phyloP scores from a whole-genome alignment of 1,284 basidiomycete species.

The Veloboletus limbatus region DNA sequence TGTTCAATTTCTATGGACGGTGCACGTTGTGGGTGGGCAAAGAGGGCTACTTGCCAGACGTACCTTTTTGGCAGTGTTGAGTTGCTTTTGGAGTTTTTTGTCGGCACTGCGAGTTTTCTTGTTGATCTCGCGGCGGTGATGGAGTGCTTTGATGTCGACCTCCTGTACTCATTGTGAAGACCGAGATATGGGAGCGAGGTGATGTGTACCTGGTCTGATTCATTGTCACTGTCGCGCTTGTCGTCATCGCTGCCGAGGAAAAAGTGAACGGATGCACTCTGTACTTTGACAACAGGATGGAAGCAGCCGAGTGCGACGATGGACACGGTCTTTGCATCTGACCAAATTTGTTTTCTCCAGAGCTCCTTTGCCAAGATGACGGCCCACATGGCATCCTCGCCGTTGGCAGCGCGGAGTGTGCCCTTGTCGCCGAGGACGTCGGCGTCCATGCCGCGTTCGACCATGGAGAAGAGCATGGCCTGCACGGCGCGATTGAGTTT shows the following conservation, averaged over 20 bases:
- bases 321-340: conserved; percentile 90
- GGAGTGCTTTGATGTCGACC: conserved; percentile 67
- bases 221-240: conserved; percentile 67
- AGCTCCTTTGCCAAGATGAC: conserved; percentile 92
- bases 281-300: conserved; percentile 93
- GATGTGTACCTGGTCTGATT: conserved; percentile 59
- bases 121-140: conserved; percentile 84
- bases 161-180: conserved; percentile 39
- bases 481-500: conserved; percentile 97
- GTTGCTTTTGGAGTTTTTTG: conserved; percentile 71
- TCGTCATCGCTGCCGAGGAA: conserved; percentile 86
- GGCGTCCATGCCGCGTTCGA: conserved; percentile 85
- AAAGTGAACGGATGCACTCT: conserved; percentile 95
- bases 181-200: not conserved
- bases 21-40: not conserved
- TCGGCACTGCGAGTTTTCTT: conserved; percentile 84
- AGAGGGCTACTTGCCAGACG: conserved; percentile 6
- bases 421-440: conserved; percentile 82
- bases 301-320: conserved; percentile 92
- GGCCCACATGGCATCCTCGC: conserved; percentile 97
- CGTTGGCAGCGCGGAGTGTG: conserved; percentile 55
- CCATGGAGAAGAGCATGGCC: conserved; percentile 94
- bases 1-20: conserved; percentile 56
- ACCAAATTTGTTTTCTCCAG: conserved; percentile 95
- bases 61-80: conserved; percentile 72